Conservation (phyloP, 352 stramenopile species). For the Pythium phragmiticola region DNA sequence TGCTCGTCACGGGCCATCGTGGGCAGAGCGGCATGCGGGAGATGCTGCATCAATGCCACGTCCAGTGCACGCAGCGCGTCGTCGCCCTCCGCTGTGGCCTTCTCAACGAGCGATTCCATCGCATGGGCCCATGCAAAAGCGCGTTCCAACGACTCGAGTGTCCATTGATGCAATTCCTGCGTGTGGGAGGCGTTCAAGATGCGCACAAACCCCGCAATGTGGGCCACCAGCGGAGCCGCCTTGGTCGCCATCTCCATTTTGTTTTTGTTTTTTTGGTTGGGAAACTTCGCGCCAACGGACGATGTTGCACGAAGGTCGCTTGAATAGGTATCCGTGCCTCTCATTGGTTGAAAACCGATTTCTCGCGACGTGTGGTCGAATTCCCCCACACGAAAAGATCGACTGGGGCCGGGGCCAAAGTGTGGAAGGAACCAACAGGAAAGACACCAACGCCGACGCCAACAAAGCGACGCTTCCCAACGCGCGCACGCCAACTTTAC, state of each 20-base stretch:
- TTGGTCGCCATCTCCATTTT: neutral
- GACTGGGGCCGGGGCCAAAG: conserved; percentile 21
- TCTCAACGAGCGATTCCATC: conserved; percentile 22
- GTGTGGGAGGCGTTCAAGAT: conserved; percentile 31
- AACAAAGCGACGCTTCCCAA: conserved; percentile 4
- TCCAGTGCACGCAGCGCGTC: conserved; percentile 4
- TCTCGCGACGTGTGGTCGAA: conserved; percentile 26
- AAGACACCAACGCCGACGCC: conserved; percentile 4
- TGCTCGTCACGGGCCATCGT: neutral
- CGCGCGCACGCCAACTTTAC: neutral
- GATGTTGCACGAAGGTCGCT: conserved; percentile 35
- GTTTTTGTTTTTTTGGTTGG: neutral
- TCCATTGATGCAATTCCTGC: conserved; percentile 24
- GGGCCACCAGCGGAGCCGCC: conserved; percentile 13
- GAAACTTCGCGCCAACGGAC: neutral
- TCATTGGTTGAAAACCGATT: conserved; percentile 29
- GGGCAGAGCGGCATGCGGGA: conserved; percentile 11
- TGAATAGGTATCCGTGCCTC: conserved; percentile 3
- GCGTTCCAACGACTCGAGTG: conserved; percentile 20
- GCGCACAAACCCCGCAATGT: conserved; percentile 24
- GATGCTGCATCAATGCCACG: neutral
- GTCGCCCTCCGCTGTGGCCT: conserved; percentile 2
- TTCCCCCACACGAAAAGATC: conserved; percentile 30
- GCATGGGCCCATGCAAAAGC: conserved; percentile 21
- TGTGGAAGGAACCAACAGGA: conserved; percentile 24